Conservation (phyloP, 73 alveolate genomes). For the Paraurostyla sp. region DNA sequence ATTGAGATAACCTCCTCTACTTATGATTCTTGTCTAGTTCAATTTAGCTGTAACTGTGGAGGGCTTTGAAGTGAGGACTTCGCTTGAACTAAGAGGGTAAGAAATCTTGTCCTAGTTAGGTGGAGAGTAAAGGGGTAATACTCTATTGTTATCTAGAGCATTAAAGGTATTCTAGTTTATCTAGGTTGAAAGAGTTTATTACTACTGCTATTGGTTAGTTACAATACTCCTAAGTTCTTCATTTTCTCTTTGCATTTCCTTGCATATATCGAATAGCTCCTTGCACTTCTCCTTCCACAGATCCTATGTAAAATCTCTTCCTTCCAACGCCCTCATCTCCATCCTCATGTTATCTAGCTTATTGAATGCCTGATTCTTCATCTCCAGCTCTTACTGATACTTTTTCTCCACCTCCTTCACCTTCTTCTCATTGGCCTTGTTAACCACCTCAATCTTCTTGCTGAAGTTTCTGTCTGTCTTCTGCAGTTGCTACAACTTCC, state of each 20-base stretch:
- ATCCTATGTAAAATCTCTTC: conserved; percentile 49
- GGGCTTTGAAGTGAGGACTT: conserved; percentile 44
- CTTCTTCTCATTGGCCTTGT: conserved; percentile 46
- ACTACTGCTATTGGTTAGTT: neutral
- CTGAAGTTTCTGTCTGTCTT: conserved; percentile 29
- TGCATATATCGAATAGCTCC: conserved; percentile 66
- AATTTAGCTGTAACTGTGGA: conserved; percentile 16
- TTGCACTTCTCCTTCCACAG: conserved; percentile 72
- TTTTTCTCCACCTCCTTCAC: conserved; percentile 45
- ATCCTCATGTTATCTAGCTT: conserved; percentile 51
- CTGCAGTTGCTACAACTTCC: conserved; percentile 50
- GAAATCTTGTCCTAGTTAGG: neutral
- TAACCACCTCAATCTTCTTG: conserved; percentile 23
- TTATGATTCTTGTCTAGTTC: neutral
- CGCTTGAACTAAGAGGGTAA: neutral
- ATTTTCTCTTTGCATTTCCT: conserved; percentile 64
- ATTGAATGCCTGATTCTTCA: conserved; percentile 45
- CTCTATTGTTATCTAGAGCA: too few species aligned
- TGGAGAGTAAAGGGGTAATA: too few species aligned
- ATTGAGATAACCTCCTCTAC: conserved; percentile 2
- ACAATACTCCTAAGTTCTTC: conserved; percentile 4
- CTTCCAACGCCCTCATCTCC: conserved; percentile 67
- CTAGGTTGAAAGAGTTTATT: too few species aligned
- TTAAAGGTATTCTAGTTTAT: too few species aligned
- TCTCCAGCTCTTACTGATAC: conserved; percentile 27